phyloP scores from a whole-genome alignment of 257 asterid species.

The Mitragyna speciosa region DNA sequence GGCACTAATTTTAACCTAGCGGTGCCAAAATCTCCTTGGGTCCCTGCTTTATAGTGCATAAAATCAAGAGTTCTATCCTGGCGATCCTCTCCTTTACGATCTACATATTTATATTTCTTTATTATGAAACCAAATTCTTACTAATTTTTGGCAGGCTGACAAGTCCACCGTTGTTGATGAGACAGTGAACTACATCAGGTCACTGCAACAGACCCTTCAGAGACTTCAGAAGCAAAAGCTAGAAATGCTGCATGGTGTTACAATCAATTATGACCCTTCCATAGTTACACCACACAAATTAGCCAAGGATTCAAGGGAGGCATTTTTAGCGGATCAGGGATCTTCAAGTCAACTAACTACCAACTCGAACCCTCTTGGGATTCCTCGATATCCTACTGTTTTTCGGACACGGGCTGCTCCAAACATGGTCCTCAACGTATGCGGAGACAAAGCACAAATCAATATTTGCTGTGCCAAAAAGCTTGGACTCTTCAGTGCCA shows the following conservation, averaged over 20 bases:
- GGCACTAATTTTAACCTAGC: not conserved
- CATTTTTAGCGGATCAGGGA: conserved; percentile 52
- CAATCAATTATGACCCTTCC: conserved; percentile 15
- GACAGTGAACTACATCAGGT: conserved; percentile 51
- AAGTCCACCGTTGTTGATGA: conserved; percentile 73
- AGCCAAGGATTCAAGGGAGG: conserved; percentile 40
- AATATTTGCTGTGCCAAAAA: conserved; percentile 36
- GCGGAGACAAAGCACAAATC: conserved; percentile 33
- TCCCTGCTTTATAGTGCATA: not conserved
- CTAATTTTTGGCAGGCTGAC: conserved; percentile 51
- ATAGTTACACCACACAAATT: conserved; percentile 14
- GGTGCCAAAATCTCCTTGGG: not conserved
- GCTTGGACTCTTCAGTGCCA: conserved; percentile 20
- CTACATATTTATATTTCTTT: not conserved
- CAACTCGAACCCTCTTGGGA: conserved; percentile 20
- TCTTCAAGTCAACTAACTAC: conserved; percentile 19
- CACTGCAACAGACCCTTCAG: conserved; percentile 34
- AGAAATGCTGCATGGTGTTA: conserved; percentile 34
- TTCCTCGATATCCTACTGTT: conserved; percentile 11
- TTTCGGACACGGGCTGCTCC: conserved; percentile 39
- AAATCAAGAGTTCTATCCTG: too few relatives aligned
- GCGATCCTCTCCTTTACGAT: not conserved
- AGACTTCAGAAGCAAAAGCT: conserved; percentile 50
- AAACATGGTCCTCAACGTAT: conserved; percentile 29
- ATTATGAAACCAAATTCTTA: not conserved